Percentiles rank a stretch among this genome's conserved stretches.
Evolutionary conservation across 2,329 filamentous ascomycete genomes (phyloP).

Genomic region (Fusarium anguioides): DNA sequence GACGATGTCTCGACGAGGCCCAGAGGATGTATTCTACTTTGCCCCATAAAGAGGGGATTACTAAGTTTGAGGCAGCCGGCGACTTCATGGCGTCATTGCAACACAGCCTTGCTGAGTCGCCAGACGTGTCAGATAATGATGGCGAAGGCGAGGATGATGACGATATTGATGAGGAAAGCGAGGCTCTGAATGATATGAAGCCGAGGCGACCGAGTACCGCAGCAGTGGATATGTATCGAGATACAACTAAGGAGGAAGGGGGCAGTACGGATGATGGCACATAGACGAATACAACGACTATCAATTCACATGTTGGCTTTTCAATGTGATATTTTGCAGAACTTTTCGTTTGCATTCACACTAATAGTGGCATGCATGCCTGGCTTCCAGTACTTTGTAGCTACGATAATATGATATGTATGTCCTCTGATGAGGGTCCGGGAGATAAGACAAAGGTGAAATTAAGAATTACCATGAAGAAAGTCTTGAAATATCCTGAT

Average conservation of each 20-base stretch:
- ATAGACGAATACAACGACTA: constrained; percentile 53
- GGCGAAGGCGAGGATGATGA: constrained; percentile 59
- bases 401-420: neutral
- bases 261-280: constrained; percentile 30
- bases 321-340: neutral
- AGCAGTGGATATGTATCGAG: constrained; percentile 60
- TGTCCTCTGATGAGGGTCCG: neutral
- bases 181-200: constrained; percentile 63
- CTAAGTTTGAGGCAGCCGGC: constrained; percentile 62
- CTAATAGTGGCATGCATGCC: neutral
- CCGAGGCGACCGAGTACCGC: constrained; percentile 68
- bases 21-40: constrained; percentile 64
- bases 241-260: constrained; percentile 38
- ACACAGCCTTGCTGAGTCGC: constrained; percentile 59
- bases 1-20: constrained; percentile 79
- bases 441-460: neutral
- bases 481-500: neutral
- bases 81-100: constrained; percentile 65
- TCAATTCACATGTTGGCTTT: neutral
- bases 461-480: neutral
- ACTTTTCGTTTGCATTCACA: neutral
- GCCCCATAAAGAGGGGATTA: constrained; percentile 62
- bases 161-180: constrained; percentile 63
- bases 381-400: neutral
- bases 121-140: constrained; percentile 51